Base-by-base conservation (phyloP, 2,329 filamentous ascomycete genomes). In the Sarocladium brachiariae region DNA sequence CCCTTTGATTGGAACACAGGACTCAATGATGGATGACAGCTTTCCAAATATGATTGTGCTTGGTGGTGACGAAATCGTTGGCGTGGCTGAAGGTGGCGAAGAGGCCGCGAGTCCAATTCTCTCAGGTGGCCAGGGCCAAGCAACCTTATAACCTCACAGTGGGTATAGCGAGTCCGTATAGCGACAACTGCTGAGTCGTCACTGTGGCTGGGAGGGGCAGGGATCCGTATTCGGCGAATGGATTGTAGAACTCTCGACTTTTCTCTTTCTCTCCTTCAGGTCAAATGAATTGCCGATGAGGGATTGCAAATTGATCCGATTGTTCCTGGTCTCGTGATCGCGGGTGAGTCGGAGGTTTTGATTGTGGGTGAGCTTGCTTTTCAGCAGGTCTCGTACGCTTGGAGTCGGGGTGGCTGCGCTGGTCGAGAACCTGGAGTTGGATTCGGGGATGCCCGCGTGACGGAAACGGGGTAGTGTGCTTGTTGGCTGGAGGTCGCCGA, bases 31-130 rank as follows among this genome's bases (percentile, higher is more conserved):
- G 27, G 23, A 31, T 30, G 27, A 30, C 27, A 30, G 27, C 27
- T 7, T 7, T 13, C 13, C 27, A 7, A 13, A 30, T 7, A 30
- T 13, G 3, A 47, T n/a, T 33, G 43, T 25, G 24, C 19, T 21
- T 47, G 24, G n/a, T 33, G 43, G 43, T 47, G 43, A 47, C 43
- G 43, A 47, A 47, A 25, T 31, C 43, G 13, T 18, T 24, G 43
- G 10, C n/a, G 25, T 47, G 43, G 43, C 24, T 47, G 43, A 30
- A 23, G 43, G 43, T 47, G 43, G 43, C 43, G 43, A 47, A 47
- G 43, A 47, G 43, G 43, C 24, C 43, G 43, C 43, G 43, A 47
- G 27, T 47, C 11, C 39, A 43, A 43, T 43, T 24, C 39, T 43
- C n/a, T 33, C 25, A 33, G 43, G 24, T 30, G 27, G 43, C 43